Evolutionary conservation across 2,329 filamentous ascomycete genomes (phyloP).

Genomic region (Aspergillus brunneoviolaceus): DNA sequence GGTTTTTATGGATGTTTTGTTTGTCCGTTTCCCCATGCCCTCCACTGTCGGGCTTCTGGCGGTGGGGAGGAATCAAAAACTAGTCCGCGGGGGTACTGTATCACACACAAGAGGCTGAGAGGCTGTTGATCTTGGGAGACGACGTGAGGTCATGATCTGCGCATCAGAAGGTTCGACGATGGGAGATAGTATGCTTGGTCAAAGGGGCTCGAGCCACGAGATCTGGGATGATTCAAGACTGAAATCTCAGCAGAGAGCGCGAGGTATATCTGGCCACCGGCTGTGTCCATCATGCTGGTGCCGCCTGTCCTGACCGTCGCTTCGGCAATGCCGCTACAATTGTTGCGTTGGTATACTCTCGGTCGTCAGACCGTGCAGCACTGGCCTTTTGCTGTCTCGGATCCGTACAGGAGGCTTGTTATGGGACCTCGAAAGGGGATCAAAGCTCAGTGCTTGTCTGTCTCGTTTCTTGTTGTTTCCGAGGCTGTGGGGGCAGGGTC

Average conservation of each 20-base stretch:
- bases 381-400: background rate
- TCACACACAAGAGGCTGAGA: conserved; percentile 66
- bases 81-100: conserved; percentile 84
- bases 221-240: background rate
- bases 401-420: background rate
- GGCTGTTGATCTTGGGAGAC: background rate
- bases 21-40: conserved; percentile 77
- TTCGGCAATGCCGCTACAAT: background rate
- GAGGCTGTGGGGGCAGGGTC: background rate
- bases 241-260: background rate
- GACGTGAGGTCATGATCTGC: conserved; percentile 1
- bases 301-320: background rate
- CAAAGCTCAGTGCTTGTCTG: conserved; percentile 18
- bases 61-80: conserved; percentile 88
- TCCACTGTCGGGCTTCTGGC: conserved; percentile 45
- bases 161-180: background rate
- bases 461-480: conserved; percentile 5
- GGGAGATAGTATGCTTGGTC: background rate
- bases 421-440: conserved; percentile 13
- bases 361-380: background rate
- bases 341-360: background rate
- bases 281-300: background rate
- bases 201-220: background rate
- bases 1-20: conserved; percentile 91
- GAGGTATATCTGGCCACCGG: background rate